Evolutionary conservation across 2,329 filamentous ascomycete species (phyloP), one percentile per base, ranked within the genome.

Genomic region (Akanthomyces dipterigenus): DNA sequence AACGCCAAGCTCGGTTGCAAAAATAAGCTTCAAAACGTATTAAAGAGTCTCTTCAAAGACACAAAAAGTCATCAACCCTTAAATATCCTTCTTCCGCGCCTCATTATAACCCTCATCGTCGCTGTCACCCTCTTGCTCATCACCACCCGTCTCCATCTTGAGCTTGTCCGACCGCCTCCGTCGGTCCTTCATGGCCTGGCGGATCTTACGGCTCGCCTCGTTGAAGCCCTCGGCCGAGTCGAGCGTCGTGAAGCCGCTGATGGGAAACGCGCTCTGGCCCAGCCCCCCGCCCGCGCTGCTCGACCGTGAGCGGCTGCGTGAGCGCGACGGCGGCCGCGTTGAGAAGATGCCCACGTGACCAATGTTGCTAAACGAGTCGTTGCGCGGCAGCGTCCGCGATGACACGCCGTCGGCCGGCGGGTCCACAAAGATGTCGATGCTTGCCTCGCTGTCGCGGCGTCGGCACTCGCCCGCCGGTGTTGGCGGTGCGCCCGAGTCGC

Each of bases 301-400:
- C 68, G 85, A 90, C 55, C 88, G 82, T 68, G 86, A 90, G 28
- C 89, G 82, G 66, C 83, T 88, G 61, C 87, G 83, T 56, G 84
- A 88, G n/a, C 91, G 87, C 56, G 90, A 96, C n/a, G 88, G 83
- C 5, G 93, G 92, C 34, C 90, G 83, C 18, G 91, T 95, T 3
- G 93, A 91, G 77, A 98, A 99, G 76, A 99, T 88, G 64, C 89
- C 90, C 66, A 96, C 88, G 54, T 84, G 86, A 14, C 90, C 89
- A 65, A 98, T 88, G 73, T 98, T 93, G 74, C 88, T 88, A 77
- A 97, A 97, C 0, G 90, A 95, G 75, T 98, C 95, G 77, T 96
- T 97, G 63, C 90, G 87, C 9, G 93, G 93, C 66, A 83, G 78
- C 2, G 78, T 76, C 20, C 79, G 77, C 60, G 77, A 77, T 49